Evolutionary conservation across 148 eudicot genomes (phyloP), one percentile per base, ranked within the genome.

Genomic region (Rhododendron williamsianum): DNA sequence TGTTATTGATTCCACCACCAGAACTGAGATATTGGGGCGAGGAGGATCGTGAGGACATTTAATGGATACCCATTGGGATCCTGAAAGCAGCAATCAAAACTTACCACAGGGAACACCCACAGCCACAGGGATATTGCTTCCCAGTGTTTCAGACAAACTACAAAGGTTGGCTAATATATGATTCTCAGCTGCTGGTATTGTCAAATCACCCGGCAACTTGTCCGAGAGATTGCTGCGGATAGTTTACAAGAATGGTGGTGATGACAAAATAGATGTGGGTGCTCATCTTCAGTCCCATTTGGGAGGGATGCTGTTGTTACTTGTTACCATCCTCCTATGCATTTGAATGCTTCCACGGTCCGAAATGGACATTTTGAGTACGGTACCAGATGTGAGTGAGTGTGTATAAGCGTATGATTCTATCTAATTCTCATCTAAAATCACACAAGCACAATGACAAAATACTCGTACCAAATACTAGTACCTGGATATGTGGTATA

Each of bases 241-340:
- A 65, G 85, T 81, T 25, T 72, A 81, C 45, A 63, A 85, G 35
- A n/a, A 82, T 30, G 58, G 83, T 67, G 71, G 78, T 69, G 5
- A 85, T 84, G 12, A 82, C 30, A 13, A 85, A 85, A 49, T 85
- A 85, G 48, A 81, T 35, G 23, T 85, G 84, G 15, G 85, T 84
- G 77, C 89, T 82, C 18, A 41, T 88, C 69, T 81, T 54, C 9
- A 82, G 85, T 7, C 81, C 85, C 74, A 2, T 69, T 69, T 13
- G 35, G 35, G 0, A 27, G 30, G 72, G 72, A 65, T 65, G 74
- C 74, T 8, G 2, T 69, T 65, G 12, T 65, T 69, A 27, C 36
- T 69, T 65, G 12, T 65, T 69, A 27, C 36, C 10, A 69, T 69
- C 74, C 74, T 69, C 36, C 4, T 9, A 27, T 30, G 74, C 36